phyloP scores from a whole-genome alignment of 352 stramenopile genomes.

The Pythium brachiatum region DNA sequence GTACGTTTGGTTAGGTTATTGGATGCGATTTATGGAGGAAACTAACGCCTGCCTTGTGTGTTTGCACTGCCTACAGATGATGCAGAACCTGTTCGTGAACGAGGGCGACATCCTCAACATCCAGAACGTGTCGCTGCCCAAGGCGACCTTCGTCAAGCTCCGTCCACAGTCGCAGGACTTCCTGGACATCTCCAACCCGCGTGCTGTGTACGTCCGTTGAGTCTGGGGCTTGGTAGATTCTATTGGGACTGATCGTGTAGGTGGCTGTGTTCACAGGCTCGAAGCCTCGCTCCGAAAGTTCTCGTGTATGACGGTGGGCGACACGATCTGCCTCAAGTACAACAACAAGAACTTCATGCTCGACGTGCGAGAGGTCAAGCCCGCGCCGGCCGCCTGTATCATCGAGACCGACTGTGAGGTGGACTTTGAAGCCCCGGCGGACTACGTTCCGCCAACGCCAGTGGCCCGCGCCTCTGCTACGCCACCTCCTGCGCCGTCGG shows the following conservation, averaged over 20 bases:
- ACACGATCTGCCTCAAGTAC: constrained; percentile 99
- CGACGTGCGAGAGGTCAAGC: constrained; percentile 96
- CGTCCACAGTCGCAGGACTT: constrained; percentile 98
- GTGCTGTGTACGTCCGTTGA: constrained; percentile 95
- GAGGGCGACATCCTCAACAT: constrained; percentile 94
- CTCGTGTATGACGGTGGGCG: constrained; percentile 97
- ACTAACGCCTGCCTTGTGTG: neutral
- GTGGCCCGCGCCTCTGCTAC: constrained; percentile 18
- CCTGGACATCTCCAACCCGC: constrained; percentile 98
- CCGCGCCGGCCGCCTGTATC: constrained; percentile 95
- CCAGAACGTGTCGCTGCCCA: constrained; percentile 94
- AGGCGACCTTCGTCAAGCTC: constrained; percentile 98
- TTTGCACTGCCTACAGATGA: constrained; percentile 83
- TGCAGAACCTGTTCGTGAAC: constrained; percentile 97
- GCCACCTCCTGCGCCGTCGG: constrained; percentile 37
- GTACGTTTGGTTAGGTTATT: constrained; percentile 28
- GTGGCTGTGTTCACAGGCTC: constrained; percentile 35
- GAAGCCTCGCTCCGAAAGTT: constrained; percentile 86
- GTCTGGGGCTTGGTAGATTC: neutral
- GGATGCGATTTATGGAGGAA: neutral
- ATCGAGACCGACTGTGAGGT: constrained; percentile 99
- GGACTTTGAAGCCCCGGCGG: constrained; percentile 96
- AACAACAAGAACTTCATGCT: constrained; percentile 99
- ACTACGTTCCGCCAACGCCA: constrained; percentile 65
- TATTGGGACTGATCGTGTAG: neutral